A percentile compares a stretch with the other conserved stretches of the same genome.
Evolutionary conservation across 2,329 filamentous ascomycete genomes (phyloP).

Genomic region (Tolypocladium album): DNA sequence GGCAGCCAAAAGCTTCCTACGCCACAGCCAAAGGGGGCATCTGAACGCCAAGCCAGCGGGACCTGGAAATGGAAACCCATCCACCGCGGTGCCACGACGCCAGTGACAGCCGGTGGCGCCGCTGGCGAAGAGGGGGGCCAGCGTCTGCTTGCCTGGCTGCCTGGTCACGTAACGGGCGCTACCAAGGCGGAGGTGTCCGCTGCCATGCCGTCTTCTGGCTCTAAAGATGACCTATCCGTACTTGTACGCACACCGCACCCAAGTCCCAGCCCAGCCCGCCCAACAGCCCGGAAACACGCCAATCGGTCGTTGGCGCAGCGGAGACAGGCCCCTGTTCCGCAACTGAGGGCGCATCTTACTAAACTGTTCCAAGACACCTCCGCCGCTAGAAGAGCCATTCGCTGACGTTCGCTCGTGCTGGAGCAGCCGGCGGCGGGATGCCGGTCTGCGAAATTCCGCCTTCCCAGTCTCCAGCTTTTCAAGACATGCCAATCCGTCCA

Average conservation of each 20-base stretch:
- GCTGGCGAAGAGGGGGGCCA: background rate
- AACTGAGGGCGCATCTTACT: background rate
- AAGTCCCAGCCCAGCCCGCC: background rate
- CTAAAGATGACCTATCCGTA: background rate
- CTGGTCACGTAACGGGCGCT: background rate
- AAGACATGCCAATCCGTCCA: background rate
- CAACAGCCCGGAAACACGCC: background rate
- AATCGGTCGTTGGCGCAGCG: background rate
- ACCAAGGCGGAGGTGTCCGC: background rate
- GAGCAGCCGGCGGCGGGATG: background rate
- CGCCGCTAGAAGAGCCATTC: background rate
- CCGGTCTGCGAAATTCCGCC: too few relatives aligned
- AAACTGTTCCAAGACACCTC: background rate
- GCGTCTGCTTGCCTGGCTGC: background rate
- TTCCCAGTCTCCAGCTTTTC: background rate
- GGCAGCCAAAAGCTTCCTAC: background rate
- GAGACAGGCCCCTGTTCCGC: background rate
- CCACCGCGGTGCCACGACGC: background rate
- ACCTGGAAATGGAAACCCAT: background rate
- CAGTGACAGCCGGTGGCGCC: background rate
- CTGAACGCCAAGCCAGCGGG: background rate
- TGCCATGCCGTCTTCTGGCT: background rate
- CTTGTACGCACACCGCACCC: background rate
- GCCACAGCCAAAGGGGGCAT: background rate
- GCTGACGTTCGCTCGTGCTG: background rate